Evolutionary conservation across 176 grass and related monocot genomes (phyloP).

Genomic region (Bromus sterilis): DNA sequence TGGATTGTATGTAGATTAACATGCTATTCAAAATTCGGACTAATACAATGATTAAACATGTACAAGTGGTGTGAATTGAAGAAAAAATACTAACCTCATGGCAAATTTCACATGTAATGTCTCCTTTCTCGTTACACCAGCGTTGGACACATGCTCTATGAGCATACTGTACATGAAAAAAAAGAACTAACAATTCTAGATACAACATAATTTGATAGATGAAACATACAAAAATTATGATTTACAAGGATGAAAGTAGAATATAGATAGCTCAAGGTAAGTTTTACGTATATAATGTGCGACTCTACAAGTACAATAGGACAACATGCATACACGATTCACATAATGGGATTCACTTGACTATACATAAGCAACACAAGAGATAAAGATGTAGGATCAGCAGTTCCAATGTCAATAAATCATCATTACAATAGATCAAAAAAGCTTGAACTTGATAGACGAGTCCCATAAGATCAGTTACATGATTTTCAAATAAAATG

Average conservation of each 20-base stretch:
- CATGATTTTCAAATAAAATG: neutral
- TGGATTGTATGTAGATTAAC: neutral
- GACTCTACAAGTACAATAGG: neutral
- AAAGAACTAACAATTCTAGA: neutral
- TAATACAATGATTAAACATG: neutral
- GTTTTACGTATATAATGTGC: neutral
- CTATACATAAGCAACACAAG: neutral
- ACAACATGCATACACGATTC: neutral
- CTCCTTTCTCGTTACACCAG: conserved; percentile 99
- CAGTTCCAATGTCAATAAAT: neutral
- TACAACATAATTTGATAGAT: neutral
- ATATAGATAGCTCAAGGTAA: neutral
- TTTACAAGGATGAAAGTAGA: neutral
- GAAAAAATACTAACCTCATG: conserved; percentile 58
- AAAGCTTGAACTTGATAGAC: neutral
- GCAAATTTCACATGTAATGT: conserved; percentile 94
- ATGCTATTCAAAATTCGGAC: neutral
- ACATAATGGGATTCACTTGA: neutral
- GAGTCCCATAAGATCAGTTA: neutral
- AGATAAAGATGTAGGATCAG: neutral
- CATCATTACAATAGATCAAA: neutral
- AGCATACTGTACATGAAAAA: conserved; percentile 67
- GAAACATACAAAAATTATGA: neutral
- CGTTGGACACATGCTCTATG: conserved; percentile 93
- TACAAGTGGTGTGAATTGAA: neutral